Evolutionary conservation across 805 yeast genomes (phyloP).

Genomic region (Torulaspora maleeae): DNA sequence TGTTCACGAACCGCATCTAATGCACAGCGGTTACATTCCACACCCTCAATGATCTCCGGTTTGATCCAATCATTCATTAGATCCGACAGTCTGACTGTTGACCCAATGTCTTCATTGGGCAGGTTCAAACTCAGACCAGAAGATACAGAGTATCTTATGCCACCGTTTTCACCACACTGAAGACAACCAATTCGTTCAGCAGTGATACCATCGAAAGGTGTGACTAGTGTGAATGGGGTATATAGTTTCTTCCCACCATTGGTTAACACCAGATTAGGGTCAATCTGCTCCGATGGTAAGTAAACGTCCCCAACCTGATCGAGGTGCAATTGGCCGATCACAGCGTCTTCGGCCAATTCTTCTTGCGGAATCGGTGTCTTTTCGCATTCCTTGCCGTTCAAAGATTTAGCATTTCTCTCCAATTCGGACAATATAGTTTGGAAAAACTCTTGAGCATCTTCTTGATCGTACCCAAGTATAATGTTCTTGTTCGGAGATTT

Average conservation of each 20-base stretch:
- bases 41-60: constrained; percentile 87
- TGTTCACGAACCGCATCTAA: constrained; percentile 55
- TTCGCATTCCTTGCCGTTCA: constrained; percentile 18
- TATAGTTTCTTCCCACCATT: constrained; percentile 38
- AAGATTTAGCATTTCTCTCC: constrained; percentile 42
- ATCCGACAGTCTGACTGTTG: constrained; percentile 45
- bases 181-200: constrained; percentile 90
- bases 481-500: constrained; percentile 75
- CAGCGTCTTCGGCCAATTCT: constrained; percentile 37
- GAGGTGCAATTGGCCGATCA: constrained; percentile 41
- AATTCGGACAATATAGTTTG: constrained; percentile 67
- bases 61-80: constrained; percentile 62
- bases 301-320: constrained; percentile 62
- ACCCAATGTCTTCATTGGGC: constrained; percentile 46
- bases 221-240: constrained; percentile 53
- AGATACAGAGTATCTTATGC: constrained; percentile 74
- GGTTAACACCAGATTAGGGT: constrained; percentile 49
- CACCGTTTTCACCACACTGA: constrained; percentile 90
- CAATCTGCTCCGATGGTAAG: constrained; percentile 72
- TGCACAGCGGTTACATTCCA: constrained; percentile 92
- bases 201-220: constrained; percentile 88
- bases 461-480: constrained; percentile 83
- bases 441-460: constrained; percentile 95
- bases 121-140: constrained; percentile 70
- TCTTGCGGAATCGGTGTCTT: constrained; percentile 25